These are phyloP conservation scores for Penicillium expansum DNA, from an alignment of 2,329 filamentous ascomycete species.

Conservation along the genomic window DNA sequence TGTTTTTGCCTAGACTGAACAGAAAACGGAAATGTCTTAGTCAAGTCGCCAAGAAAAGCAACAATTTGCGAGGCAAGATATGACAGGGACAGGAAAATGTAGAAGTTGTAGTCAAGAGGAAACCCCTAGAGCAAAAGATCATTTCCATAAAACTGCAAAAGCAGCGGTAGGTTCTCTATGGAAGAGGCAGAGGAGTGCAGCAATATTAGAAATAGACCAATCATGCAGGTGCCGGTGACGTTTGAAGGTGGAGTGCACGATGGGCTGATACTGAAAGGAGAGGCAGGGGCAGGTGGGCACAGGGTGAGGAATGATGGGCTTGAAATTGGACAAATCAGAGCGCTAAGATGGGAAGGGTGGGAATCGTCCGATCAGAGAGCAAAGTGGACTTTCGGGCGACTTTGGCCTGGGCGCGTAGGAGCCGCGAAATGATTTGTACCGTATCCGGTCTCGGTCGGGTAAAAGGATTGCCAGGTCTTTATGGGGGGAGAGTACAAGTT, in stretches of 20 bases:
- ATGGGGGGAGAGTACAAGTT: neutral
- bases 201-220: constrained; percentile 24
- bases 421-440: constrained; percentile 15
- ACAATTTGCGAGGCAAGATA: constrained; percentile 4
- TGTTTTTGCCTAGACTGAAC: constrained; percentile 16
- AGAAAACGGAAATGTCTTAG: constrained; percentile 13
- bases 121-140: neutral
- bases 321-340: constrained; percentile 21
- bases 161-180: constrained; percentile 16
- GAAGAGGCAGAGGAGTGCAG: constrained; percentile 20
- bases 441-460: constrained; percentile 20
- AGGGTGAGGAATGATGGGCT: constrained; percentile 20
- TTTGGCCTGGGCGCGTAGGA: constrained; percentile 11
- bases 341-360: constrained; percentile 13
- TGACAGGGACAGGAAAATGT: constrained; percentile 6
- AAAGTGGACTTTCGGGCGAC: constrained; percentile 8
- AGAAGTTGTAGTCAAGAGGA: constrained; percentile 4
- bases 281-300: constrained; percentile 16
- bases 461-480: constrained; percentile 2
- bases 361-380: constrained; percentile 20
- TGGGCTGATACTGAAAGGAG: constrained; percentile 29
- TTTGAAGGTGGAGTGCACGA: constrained; percentile 28
- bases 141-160: constrained; percentile 9
- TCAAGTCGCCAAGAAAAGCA: constrained; percentile 14
- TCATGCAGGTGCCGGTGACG: constrained; percentile 29